Evolutionary conservation across 225 moss, liverwort and hornwort genomes (phyloP), one percentile per base, ranked within the genome.

Genomic region (Sphagnum contortum): DNA sequence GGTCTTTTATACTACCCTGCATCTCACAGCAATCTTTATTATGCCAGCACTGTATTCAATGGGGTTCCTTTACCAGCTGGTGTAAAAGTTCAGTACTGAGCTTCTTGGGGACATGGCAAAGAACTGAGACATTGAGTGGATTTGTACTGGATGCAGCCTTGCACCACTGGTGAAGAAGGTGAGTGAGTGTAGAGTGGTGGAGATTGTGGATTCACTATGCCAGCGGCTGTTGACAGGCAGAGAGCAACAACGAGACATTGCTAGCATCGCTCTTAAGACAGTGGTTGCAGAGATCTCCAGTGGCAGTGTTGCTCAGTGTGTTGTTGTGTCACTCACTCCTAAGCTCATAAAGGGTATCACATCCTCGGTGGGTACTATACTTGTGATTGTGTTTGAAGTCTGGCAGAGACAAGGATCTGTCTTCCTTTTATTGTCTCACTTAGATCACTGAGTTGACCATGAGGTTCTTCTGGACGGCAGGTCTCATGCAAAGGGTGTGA

Each of bases 81-180:
- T 29, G 29, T 29, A 29, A 29, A 29, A 29, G 29, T 29, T 29
- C 29, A 29, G 29, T 29, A 29, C 29, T 29, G 29, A 29, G 29
- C 29, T 29, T 29, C 29, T 29, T 29, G 29, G 29, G 29, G 29
- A 29, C 29, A 29, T 29, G 29, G 29, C 29, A 29, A 29, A 1
- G 29, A 29, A 29, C 29, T 29, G 29, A 29, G 29, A 29, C 29
- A 29, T 29, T 29, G 29, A 29, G 29, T 29, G 56, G 10, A n/a
- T 2, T 68, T 57, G 11, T 69, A 48, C 48, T 79, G 74, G 65
- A 64, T 74, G 85, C 89, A 99, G 98, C 80, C 78, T 99, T 75
- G 98, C 93, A 65, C 98, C 98, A 51, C 76, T 99, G 73, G 98
- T 99, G 77, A 99, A 99, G 76, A 99, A 98, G 86, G 98, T 99